Conservation (phyloP, 2,329 filamentous ascomycete species). For the Biscogniauxia mediterranea region DNA sequence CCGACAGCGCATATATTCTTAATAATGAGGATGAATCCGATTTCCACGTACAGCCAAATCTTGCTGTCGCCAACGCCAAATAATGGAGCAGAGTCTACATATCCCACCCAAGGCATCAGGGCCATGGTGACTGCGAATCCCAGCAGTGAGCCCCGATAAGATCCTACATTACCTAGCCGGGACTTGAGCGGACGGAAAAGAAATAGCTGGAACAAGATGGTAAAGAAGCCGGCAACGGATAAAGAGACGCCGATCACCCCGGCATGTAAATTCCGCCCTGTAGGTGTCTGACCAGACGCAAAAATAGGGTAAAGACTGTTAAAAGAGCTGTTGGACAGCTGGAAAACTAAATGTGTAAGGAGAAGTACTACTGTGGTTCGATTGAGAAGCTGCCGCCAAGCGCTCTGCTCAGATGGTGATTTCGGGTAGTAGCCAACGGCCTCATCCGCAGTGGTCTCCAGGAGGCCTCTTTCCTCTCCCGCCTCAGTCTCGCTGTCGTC, state of each 20-base stretch:
- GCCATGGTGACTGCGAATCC: constrained; percentile 81
- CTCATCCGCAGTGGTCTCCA: constrained; percentile 35
- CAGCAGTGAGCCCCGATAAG: constrained; percentile 75
- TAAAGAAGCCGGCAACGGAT: constrained; percentile 78
- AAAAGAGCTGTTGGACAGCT: constrained; percentile 90
- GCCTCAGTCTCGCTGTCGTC: constrained; percentile 25
- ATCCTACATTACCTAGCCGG: constrained; percentile 79
- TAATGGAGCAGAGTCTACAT: constrained; percentile 58
- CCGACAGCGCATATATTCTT: constrained; percentile 91
- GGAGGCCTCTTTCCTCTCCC: constrained; percentile 24
- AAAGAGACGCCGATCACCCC: constrained; percentile 82
- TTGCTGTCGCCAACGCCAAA: constrained; percentile 62
- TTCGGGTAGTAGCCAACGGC: constrained; percentile 43
- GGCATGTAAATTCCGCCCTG: constrained; percentile 72
- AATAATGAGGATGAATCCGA: constrained; percentile 77
- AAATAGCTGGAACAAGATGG: constrained; percentile 86
- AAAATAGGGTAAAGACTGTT: constrained; percentile 96
- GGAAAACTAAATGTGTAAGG: constrained; percentile 86
- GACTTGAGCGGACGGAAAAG: constrained; percentile 78
- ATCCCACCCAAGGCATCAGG: constrained; percentile 86
- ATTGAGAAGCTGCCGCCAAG: constrained; percentile 64
- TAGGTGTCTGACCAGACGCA: constrained; percentile 70
- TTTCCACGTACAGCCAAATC: constrained; percentile 72
- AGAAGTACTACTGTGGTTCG: constrained; percentile 80
- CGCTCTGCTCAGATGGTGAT: constrained; percentile 45